Evolutionary conservation across 2,329 filamentous ascomycete genomes (phyloP), one percentile per base, ranked within the genome.

Genomic region (Microascus cirrosus): DNA sequence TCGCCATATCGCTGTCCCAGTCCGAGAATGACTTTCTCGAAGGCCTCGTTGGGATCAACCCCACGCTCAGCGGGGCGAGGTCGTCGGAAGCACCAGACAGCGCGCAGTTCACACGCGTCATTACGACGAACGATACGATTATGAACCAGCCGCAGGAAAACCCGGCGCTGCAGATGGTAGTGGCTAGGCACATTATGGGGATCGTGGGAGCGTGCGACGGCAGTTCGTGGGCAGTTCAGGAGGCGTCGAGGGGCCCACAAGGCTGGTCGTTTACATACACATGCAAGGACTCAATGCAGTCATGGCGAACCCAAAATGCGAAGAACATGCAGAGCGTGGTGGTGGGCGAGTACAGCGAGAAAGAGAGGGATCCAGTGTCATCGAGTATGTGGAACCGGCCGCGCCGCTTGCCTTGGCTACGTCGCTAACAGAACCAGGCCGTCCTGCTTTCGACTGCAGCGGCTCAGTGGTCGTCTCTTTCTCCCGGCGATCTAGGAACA

Each of bases 381-480:
- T 63, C 76, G 42, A 68, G 79, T 79, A 70, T 62, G 73, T 63
- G 22, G 22, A 51, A 10, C 36, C n/a, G 55, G 32, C 20, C 22
- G 20, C 45, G 2, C 22, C 20, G n/a, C 22, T 24, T 50, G 11
- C 45, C 4, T 22, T 4, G 45, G 5, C 22, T 22, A n/a, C 2
- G 25, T 60, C 54, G n/a, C 55, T 28, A 36, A 35, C 48, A 13
- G 34, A n/a, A 32, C 18, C 61, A 81, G 78, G 69, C 32, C 78
- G 81, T 15, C 81, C 81, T 56, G 81, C 81, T 0, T 84, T 83
- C 61, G 80, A 84, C 62, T 84, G 81, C 60, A 74, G 77, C 42
- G 81, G 81, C 20, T 70, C 71, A 0, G 65, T 83, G 20, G 72
- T 68, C 2, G 72, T 84, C 51, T 65, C 72, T 1, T 83, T 84